A percentile compares a stretch with the other conserved stretches of the same genome.
Evolutionary conservation across 495 filamentous ascomycete species (phyloP).

Genomic region (Penicillium canescens): DNA sequence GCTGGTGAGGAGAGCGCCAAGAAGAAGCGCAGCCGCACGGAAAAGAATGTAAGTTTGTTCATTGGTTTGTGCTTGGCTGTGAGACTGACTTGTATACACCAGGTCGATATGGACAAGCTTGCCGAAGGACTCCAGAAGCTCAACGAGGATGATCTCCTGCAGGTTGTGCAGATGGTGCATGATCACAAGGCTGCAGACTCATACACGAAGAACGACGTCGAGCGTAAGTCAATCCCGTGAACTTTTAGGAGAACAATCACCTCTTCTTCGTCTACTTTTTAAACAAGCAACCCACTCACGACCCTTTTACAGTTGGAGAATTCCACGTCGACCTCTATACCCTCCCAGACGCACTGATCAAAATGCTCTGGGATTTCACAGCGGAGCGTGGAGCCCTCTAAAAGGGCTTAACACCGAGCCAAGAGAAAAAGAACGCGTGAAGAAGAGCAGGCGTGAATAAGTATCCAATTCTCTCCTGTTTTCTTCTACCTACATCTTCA

Average conservation of each 20-base stretch:
- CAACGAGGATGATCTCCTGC: conserved; percentile 83
- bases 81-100: conserved; percentile 11
- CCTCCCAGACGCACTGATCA: conserved; percentile 72
- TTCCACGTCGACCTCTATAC: conserved; percentile 99
- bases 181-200: conserved; percentile 91
- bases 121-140: conserved; percentile 88
- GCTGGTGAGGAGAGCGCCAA: conserved; percentile 60
- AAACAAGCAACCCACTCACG: background rate
- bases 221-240: conserved; percentile 59
- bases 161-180: conserved; percentile 96
- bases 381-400: conserved; percentile 45
- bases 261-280: background rate
- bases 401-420: background rate
- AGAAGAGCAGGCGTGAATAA: background rate
- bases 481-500: background rate
- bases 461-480: background rate
- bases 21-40: conserved; percentile 69
- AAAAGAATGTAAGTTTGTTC: conserved; percentile 59
- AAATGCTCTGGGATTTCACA: conserved; percentile 93
- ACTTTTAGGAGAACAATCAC: background rate
- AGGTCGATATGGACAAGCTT: conserved; percentile 93
- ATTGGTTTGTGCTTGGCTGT: background rate
- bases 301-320: conserved; percentile 69
- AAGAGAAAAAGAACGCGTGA: background rate
- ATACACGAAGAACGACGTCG: conserved; percentile 95